A percentile compares a stretch with the other conserved stretches of the same genome.
Conservation (phyloP, 139 green algal genomes). For the Closterium sp. region DNA sequence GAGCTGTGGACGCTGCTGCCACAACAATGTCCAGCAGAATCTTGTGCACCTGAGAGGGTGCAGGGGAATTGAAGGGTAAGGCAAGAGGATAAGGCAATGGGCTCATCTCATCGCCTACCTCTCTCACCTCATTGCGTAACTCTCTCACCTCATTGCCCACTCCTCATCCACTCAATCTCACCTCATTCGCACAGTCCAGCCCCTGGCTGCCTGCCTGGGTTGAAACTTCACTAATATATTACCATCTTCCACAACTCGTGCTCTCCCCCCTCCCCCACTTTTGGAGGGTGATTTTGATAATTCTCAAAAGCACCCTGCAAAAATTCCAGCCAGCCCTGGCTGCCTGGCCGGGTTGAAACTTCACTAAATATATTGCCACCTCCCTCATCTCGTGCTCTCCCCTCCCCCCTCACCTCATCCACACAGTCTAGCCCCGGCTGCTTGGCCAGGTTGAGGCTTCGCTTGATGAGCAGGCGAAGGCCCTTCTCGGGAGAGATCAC, state of each 20-base stretch:
- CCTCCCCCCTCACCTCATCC: constrained; percentile 53
- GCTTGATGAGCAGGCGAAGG: constrained; percentile 69
- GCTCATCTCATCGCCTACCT: not conserved
- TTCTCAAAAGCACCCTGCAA: too few species aligned
- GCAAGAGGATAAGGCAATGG: not conserved
- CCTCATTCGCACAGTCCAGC: constrained; percentile 58
- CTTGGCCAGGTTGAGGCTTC: constrained; percentile 66
- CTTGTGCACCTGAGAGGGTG: constrained; percentile 9
- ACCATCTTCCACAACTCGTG: too few species aligned
- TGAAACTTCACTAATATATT: constrained; percentile 51
- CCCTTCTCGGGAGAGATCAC: constrained; percentile 83
- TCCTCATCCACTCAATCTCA: constrained; percentile 30
- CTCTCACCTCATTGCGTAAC: constrained; percentile 60
- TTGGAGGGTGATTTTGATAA: too few species aligned
- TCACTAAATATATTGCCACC: too few species aligned
- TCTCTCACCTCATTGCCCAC: too few species aligned
- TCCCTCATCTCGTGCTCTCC: too few species aligned
- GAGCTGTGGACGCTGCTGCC: constrained; percentile 18
- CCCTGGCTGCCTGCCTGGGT: constrained; percentile 52
- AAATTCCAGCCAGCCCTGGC: too few species aligned
- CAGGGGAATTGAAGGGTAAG: not conserved
- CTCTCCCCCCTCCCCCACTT: too few species aligned
- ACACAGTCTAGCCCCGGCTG: constrained; percentile 55
- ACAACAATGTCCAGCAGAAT: constrained; percentile 37
- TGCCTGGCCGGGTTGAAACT: too few species aligned